Base-by-base conservation (phyloP, 306 rosid genomes). In the Astragalus membranaceus region DNA sequence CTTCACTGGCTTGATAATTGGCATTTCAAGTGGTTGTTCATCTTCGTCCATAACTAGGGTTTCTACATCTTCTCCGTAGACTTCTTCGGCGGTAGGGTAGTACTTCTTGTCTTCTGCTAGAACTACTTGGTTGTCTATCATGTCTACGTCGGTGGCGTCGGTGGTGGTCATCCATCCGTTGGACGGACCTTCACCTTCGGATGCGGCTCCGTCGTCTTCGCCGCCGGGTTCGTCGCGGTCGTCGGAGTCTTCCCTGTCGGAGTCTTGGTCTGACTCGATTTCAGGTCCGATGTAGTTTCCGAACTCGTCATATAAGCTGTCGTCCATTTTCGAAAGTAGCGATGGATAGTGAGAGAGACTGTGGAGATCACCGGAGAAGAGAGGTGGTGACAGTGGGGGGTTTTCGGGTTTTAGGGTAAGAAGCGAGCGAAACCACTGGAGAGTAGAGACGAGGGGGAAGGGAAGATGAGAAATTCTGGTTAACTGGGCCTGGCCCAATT, bases 261-360 rank as follows among this genome's bases (percentile, higher is more conserved):
- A 88, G 55, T 94, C 99, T 60, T 49, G 81, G 74, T 91, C 99
- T 32, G 96, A 88, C 64, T 94, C 99, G 20, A 94, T 94, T 72
- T 94, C 99, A 3, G 99, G 99, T 2, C 99, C 99, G 52, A 94
- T 94, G 75, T 94, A 94, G 89, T 94, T 94, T 1, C 99, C 99
- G 26, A 94, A 94, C 85, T 94, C 97, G 35, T 94, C 99, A 48
- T 94, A 94, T 48, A 94, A 82, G 84, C 95, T 94, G 42, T 94
- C 97, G 60, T 94, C 97, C 99, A 94, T 94, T 15, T n/a, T 65
- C 11, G 76, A 61, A 6, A 2, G 23, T 26, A 46, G 8, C 11
- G 4, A 1, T 29, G 16, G 43, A 29, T 7, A 1, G 3, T 7
- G 3, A 5, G 30, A n/a, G 61, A 13, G 61, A 20, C 23, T 7